Evolutionary conservation across 2,329 filamentous ascomycete species (phyloP).

Genomic region (Xylaria arbuscula): DNA sequence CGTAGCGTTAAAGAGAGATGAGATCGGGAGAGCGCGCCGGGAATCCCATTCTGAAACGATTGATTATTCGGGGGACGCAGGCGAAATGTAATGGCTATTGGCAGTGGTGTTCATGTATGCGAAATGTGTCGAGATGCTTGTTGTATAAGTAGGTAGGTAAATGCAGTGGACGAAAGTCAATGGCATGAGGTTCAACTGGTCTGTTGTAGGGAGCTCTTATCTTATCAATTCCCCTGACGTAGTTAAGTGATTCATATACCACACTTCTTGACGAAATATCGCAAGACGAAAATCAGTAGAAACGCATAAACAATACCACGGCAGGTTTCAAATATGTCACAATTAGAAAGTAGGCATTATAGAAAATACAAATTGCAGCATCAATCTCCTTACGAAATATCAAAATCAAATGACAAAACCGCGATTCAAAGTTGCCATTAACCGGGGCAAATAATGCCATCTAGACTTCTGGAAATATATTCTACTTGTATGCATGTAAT

Average conservation of each 20-base stretch:
- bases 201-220: constrained; percentile 22
- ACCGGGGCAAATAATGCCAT: constrained; percentile 1
- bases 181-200: constrained; percentile 1
- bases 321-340: no score
- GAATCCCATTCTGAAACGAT: constrained; percentile 18
- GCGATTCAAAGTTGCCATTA: not conserved
- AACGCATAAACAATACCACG: not conserved
- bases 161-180: not conserved
- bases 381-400: not conserved
- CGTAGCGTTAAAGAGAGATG: constrained; percentile 16
- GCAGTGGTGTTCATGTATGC: not conserved
- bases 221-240: constrained; percentile 26
- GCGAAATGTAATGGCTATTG: not conserved
- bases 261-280: not conserved
- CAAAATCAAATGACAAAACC: not conserved
- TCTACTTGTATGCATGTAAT: constrained; percentile 18
- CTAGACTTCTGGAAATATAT: constrained; percentile 11
- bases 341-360: no score
- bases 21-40: constrained; percentile 13
- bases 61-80: not conserved
- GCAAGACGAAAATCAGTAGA: not conserved
- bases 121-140: not conserved
- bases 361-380: not conserved
- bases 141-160: no score
- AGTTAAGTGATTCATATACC: not conserved